A percentile compares a stretch with the other conserved stretches of the same genome.
These are phyloP conservation scores for Fonsecaea erecta DNA, from an alignment of 2,329 filamentous ascomycete species.

Conservation along the genomic window DNA sequence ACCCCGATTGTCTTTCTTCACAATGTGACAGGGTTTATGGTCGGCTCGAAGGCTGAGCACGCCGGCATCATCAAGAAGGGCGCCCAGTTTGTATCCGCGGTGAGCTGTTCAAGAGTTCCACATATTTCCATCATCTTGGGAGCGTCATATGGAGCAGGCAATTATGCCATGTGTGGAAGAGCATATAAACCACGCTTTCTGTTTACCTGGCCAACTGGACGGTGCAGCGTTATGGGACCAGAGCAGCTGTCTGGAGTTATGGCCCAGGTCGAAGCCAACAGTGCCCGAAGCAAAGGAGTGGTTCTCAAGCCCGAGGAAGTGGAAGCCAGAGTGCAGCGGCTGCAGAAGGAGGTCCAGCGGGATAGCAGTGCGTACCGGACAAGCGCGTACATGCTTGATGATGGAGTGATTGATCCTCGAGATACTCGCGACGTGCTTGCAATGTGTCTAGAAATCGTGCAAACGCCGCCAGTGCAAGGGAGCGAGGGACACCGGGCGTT, in stretches of 20 bases:
- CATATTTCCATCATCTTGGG: slow-evolving; percentile 54
- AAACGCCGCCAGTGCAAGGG: slow-evolving; percentile 37
- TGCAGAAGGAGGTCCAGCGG: slow-evolving; percentile 39
- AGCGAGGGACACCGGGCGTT: slow-evolving; percentile 39
- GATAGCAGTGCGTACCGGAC: slow-evolving; percentile 46
- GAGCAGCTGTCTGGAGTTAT: slow-evolving; percentile 50
- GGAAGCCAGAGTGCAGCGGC: slow-evolving; percentile 36
- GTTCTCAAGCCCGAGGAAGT: slow-evolving; percentile 38
- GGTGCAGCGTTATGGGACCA: slow-evolving; percentile 50
- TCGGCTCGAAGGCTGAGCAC: slow-evolving; percentile 52
- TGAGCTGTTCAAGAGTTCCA: slow-evolving; percentile 51
- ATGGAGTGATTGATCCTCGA: slow-evolving; percentile 47
- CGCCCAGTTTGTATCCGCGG: slow-evolving; percentile 53
- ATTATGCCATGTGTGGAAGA: slow-evolving; percentile 55
- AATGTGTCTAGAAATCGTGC: slow-evolving; percentile 46
- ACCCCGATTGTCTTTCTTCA: slow-evolving; percentile 53
- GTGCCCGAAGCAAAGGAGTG: slow-evolving; percentile 38
- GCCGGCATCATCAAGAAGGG: slow-evolving; percentile 52
- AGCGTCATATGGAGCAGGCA: slow-evolving; percentile 53
- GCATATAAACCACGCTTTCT: slow-evolving; percentile 51
- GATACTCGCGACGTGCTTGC: slow-evolving; percentile 47
- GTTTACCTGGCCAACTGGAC: slow-evolving; percentile 49
- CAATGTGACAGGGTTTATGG: slow-evolving; percentile 57
- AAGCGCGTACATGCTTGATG: slow-evolving; percentile 43
- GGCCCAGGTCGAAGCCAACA: slow-evolving; percentile 42